Evolutionary conservation across 805 yeast species (phyloP), one percentile per base, ranked within the genome.

Genomic region (Wickerhamiella allomyrinae): DNA sequence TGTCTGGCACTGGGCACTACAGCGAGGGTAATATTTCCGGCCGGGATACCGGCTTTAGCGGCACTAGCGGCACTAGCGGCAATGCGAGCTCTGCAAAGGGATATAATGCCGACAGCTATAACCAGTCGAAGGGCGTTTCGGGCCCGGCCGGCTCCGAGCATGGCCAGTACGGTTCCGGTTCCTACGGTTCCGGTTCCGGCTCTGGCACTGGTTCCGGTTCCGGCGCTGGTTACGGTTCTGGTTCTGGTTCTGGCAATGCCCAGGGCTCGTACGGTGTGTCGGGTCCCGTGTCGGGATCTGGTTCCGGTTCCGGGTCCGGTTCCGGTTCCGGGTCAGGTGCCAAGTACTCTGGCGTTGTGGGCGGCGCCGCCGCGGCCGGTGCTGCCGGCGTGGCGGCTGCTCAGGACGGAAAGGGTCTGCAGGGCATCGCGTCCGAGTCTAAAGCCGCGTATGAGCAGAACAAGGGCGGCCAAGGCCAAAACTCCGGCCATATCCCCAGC

Each of bases 331-430:
- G 29, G 35, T 37, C 34, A 11, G 29, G 29, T 29, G 44, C 47
- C 54, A 48, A 43, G 62, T 58, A 48, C 56, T 58, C 47, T 45
- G 57, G 42, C 43, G 45, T 39, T 17, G 35, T 23, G 23, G 36
- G 41, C 27, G 38, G 46, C n/a, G 37, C 57, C 20, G 40, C 25
- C 11, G 19, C 41, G 7, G 45, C 39, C 20, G 34, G 39, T 23
- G 29, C 11, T 21, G 24, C 35, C 15, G 29, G 24, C 29, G 21
- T 29, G 19, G 21, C 35, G 14, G 31, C 27, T 9, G 36, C 42
- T 7, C 5, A 13, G 9, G 35, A 39, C 7, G 21, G 33, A 17
- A 20, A 24, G n/a, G 29, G 23, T 14, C 19, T 11, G 3, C 13
- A 38, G 27, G 41, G 25, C 34, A 11, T 13, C 13, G 19, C 35